Evolutionary conservation across 257 asterid species (phyloP), one percentile per base, ranked within the genome.

Genomic region (Apocynum venetum): DNA sequence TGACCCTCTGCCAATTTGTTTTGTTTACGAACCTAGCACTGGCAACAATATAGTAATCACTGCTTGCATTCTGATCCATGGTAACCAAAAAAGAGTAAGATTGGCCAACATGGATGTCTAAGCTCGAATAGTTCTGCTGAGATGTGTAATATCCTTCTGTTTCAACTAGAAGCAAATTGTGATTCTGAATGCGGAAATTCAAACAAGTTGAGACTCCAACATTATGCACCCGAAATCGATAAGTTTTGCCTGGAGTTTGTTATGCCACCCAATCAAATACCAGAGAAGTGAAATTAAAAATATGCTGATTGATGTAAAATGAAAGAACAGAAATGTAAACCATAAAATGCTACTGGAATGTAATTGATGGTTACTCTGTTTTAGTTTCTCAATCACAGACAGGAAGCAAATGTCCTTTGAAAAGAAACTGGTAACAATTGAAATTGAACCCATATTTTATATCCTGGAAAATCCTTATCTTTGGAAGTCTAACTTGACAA

Each of bases 31-130:
- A 90, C 80, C 98, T 86, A 56, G 98, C 88, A 82, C 98, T 95
- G 31, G 98, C 98, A 5, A 95, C 98, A 67, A 95, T 81, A 71
- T 95, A 95, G 85, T 95, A 95, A 80, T 95, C 98, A 38, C 93
- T 92, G 89, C 94, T 95, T 73, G 98, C 98, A 73, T 95, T 95
- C 86, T 95, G 98, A 87, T 95, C 97, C 98, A 87, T 93, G 49
- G 94, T 80, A 38, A 95, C 92, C 53, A 95, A 84, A 76, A 95
- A 95, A 12, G 96, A 71, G 86, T 81, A 95, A 3, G 98, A 92
- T 80, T 95, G 98, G 41, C 98, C 98, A 14, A 95, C 98, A 81
- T 92, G 98, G 64, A 92, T 89, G 84, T 95, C 98, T 76, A 95
- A 43, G 83, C 91, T 90, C 25, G 91, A 83, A 70, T 84, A 95